Base-by-base conservation (phyloP, 164 flowering plant genomes). In the Sedum album region DNA sequence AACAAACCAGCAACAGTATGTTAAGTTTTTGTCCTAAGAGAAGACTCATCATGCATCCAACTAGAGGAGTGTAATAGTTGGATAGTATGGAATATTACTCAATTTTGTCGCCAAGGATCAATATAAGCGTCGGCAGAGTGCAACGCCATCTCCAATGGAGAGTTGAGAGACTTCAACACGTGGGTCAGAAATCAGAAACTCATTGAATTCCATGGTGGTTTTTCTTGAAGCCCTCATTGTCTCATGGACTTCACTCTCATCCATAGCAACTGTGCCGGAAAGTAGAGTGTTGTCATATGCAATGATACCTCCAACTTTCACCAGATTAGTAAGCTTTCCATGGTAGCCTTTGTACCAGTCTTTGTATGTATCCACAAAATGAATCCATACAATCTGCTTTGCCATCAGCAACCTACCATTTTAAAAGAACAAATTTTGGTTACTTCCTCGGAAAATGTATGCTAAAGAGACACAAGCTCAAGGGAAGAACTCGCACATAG, bases 351-450 rank as follows among this genome's bases (percentile, higher is more conserved):
- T 1, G 38, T 79, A 76, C 38, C 72, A 79, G 18, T 17, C 66
- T 70, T 81, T 81, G 70, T 76, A 81, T 21, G 82, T 81, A 64
- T 81, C 84, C 0, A 81, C 82, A 66, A 76, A 81, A 75, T 77
- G 35, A 71, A 65, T 81, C 82, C 26, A 68, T 23, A 20, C 60
- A 46, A 35, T 26, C 69, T 28, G 18, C 33, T 33, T 57, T 57
- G 62, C 62, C 62, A 57, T 30, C 31, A 30, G 33, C 62, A 4
- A 28, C 62, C 62, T 57, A 11, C 62, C 31, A 57, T 28, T 57
- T 57, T 20, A 57, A 57, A 26, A 44, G 15, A 44, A 18, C 48
- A 44, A 41, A 8, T 38, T 38, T n/a, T n/a, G n/a, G n/a, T n/a
- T n/a, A n/a, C n/a, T n/a, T n/a, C n/a, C n/a, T n/a, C n/a, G n/a